Evolutionary conservation across 805 yeast genomes (phyloP), one percentile per base, ranked within the genome.

Genomic region (Zygoascus tannicola): DNA sequence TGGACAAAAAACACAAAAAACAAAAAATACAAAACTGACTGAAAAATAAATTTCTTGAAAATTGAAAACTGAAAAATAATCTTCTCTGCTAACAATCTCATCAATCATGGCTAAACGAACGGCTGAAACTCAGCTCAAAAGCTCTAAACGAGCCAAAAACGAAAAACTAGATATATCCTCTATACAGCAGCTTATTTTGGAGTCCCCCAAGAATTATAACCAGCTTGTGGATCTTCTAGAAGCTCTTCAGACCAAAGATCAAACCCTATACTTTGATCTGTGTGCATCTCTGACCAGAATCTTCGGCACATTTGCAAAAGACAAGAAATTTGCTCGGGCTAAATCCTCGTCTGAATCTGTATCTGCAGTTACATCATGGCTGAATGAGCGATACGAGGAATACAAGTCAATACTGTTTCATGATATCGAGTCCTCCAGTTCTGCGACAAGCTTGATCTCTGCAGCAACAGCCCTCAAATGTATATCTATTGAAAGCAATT

Each of bases 361-460:
- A 48, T 61, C 64, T 15, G 53, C 70, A 5, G 71, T 80, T n/a
- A 71, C 71, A 28, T 68, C 70, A 50, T 84, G 94, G 90, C 59
- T 85, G 32, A 67, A 68, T 44, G 70, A 73, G 40, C 70, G 73
- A 44, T 83, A 83, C 62, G 71, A 71, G 32, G 61, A 65, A 19
- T 83, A 67, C 63, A 20, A 80, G 53, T 52, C 53, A 3, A 56
- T 62, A 26, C 47, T 82, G 20, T 56, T 73, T 21, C 57, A 60
- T 14, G 14, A 20, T 28, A 32, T 28, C 28, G 34, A 26, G 20
- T 20, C 41, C 14, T 19, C 36, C 22, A 36, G 30, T 7, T 15
- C 18, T 3, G 33, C 15, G n/a, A n/a, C n/a, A 16, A 26, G 15
- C 22, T 15, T 20, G 5, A 22, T 12, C 19, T 19, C 28, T 48